Base-by-base conservation (phyloP, 2,329 filamentous ascomycete species). In the Proliferodiscus dingleyae region DNA sequence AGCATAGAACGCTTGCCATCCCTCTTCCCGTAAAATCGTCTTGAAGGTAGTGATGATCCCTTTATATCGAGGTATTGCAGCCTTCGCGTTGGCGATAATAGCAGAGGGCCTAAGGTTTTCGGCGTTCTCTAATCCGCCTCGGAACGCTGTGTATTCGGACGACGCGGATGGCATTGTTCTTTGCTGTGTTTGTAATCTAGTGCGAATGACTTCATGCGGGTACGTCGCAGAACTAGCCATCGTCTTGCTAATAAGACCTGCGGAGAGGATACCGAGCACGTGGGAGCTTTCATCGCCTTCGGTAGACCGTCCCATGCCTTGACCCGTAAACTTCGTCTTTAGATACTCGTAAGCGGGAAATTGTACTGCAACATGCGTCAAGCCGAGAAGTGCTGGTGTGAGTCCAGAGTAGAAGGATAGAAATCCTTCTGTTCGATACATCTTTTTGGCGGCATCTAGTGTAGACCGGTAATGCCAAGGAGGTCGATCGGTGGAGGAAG, bases 311-410 rank as follows among this genome's bases (percentile, higher is more conserved):
- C 91, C 93, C 79, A 96, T 95, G 43, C 86, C 84, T 48, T 87
- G 77, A 1, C 93, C 93, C 0, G 91, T 97, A 61, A 98, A 95
- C 49, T 78, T 81, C 60, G 81, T 87, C 69, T 95, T 95, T 63
- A 98, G 77, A 61, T 81, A 95, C 66, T 98, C 93, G 62, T 98
- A 98, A 1, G 93, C 80, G 0, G 93, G 93, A 57, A 98, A 97
- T 64, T 98, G 93, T 16, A 98, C 93, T 16, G 93, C 93, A 30
- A 98, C 93, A 63, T 98, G 93, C 0, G 89, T 88, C 42, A 98
- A 75, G 5, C 93, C 93, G 4, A 98, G 78, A 5, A 98, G 76
- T 1, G 93, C 93, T 0, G 93, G 93, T 1, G 89, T 89, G 26
- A 98, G 79, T 9, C 93, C 93, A 0, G 93, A 95, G 67, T 98